Evolutionary conservation across 345 rosid genomes (phyloP), one percentile per base, ranked within the genome.

Genomic region (Bruguiera sexangula): DNA sequence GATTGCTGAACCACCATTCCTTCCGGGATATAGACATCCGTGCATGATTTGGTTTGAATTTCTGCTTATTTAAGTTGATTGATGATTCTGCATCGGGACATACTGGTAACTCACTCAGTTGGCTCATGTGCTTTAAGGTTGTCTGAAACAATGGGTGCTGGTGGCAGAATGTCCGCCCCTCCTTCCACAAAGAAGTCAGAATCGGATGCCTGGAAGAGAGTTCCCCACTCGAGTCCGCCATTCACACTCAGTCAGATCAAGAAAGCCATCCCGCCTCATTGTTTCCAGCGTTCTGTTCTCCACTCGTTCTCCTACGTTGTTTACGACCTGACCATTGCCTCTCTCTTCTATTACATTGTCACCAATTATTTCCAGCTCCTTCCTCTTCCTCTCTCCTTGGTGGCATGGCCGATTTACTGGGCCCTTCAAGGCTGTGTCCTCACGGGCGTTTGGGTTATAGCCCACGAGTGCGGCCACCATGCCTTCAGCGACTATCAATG

Each of bases 381-480:
- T 15, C 88, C 96, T 48, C 73, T 68, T 39, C 70, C 89, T 21
- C 86, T 88, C 69, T 70, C 87, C 18, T 87, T 74, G 65, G 15
- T 88, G 19, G 96, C 96, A 7, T 94, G 98, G 98, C 85, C 88
- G 0, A 61, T 87, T 66, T 94, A 94, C 74, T 86, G 98, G 93
- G 82, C 75, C n/a, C 19, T 86, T 34, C 97, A 91, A 66, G 98
- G 98, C 65, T 84, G 85, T 68, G 70, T 91, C 68, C 78, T 84
- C 21, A 89, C 96, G 1, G 95, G 96, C 15, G 79, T 89, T 62
- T 91, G 97, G 97, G 96, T 94, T 58, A 73, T 94, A 54, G 96
- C 93, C 4, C 98, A 94, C 19, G 98, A 94, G 69, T 94, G 98
- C 2, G 97, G 98, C 65, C 98, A 94, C 80, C 96, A 94, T 30